Evolutionary conservation across 2,329 filamentous ascomycete genomes (phyloP).

Genomic region (Acephala macrosclerotiorum): DNA sequence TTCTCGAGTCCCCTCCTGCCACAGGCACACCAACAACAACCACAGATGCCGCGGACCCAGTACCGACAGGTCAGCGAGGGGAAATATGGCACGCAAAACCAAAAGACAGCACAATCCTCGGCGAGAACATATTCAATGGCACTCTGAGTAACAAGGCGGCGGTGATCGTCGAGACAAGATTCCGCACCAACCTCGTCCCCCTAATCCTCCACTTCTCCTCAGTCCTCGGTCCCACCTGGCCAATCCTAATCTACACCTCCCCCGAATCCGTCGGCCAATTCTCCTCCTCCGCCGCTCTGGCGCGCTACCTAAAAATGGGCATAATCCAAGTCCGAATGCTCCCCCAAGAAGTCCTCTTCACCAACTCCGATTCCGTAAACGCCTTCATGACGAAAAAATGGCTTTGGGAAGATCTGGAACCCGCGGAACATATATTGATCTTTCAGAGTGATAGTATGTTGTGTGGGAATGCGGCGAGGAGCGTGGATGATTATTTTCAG

Average conservation of each 20-base stretch:
- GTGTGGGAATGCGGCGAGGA: conserved; percentile 44
- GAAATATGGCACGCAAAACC: background rate
- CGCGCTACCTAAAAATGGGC: conserved; percentile 45
- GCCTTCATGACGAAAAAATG: conserved; percentile 43
- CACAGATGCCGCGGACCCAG: conserved; percentile 3
- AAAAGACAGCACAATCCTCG: conserved; percentile 5
- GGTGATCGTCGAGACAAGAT: conserved; percentile 48
- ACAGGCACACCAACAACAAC: background rate
- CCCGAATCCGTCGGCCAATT: conserved; percentile 38
- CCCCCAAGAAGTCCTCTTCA: conserved; percentile 46
- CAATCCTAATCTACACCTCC: conserved; percentile 52
- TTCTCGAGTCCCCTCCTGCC: background rate
- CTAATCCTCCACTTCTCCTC: conserved; percentile 49
- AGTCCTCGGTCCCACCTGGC: conserved; percentile 53
- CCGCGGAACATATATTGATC: conserved; percentile 45
- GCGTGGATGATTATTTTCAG: conserved; percentile 45
- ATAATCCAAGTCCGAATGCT: conserved; percentile 50
- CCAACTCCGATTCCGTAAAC: conserved; percentile 39
- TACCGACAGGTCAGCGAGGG: background rate
- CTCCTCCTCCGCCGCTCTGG: conserved; percentile 46
- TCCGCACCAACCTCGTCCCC: conserved; percentile 46
- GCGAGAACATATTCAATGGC: conserved; percentile 33
- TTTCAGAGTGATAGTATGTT: conserved; percentile 48
- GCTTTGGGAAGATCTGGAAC: conserved; percentile 46
- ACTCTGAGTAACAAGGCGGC: conserved; percentile 42